Base-by-base conservation (phyloP, 306 rosid genomes). In the Gastrolobium bilobum region DNA sequence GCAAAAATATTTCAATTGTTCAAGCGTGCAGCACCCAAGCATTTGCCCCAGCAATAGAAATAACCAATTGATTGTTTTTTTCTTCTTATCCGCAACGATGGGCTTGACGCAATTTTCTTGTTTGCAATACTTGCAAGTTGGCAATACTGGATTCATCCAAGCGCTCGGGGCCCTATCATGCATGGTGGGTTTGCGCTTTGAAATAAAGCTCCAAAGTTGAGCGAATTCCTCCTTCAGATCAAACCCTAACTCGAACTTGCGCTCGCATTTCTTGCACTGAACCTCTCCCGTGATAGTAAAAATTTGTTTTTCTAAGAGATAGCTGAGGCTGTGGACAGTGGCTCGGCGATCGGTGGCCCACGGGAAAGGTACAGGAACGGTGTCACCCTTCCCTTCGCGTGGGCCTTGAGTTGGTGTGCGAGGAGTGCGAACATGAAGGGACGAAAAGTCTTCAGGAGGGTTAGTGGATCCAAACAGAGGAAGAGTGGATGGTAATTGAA, bases 261-360 rank as follows among this genome's bases (percentile, higher is more conserved):
- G 2, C 14, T 82, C 77, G 20, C 97, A 93, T 0, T 48, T 80
- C 44, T 37, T 78, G 86, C 97, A 91, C 2, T 58, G 81, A 2
- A 89, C 88, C 0, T 59, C 83, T 0, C 96, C 96, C 0, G 53
- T 68, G 70, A 93, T 71, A 1, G 48, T 70, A 0, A 1, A 0
- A 2, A 91, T 84, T 7, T 62, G 7, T 0, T 52, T 77, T 0
- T 63, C 1, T 8, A 3, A 0, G 1, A 93, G 35, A 37, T 76
- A n/a, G 0, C 15, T 2, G 3, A 61, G 58, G 2, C 2, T 38
- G 8, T 87, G 82, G 2, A 89, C 44, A 0, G 2, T 65, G 5
- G 91, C 91, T 1, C 87, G 80, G 0, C 4, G 66, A 2, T 76
- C 10, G 0, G 91, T 82, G 1, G 96, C 96, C 98, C 97, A 93